phyloP scores from a whole-genome alignment of 2,329 filamentous ascomycete species.

The Penicillium sp. region DNA sequence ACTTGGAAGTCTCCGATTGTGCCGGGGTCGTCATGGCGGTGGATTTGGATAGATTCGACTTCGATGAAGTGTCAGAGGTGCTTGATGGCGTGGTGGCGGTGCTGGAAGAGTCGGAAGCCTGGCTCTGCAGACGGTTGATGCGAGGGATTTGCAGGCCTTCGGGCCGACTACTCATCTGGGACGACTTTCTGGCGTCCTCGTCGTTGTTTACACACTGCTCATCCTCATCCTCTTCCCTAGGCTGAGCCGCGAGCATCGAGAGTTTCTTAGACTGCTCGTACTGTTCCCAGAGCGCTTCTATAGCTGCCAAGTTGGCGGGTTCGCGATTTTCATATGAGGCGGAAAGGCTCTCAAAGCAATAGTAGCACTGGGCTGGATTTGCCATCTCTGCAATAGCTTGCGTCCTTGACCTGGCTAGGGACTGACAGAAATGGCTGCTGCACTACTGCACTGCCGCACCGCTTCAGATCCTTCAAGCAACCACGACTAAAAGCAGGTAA shows the following conservation, averaged over 20 bases:
- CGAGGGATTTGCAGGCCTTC: slow-evolving; percentile 29
- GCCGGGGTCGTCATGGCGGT: slow-evolving; percentile 45
- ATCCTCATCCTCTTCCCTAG: slow-evolving; percentile 28
- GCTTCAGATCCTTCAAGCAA: slow-evolving; percentile 7
- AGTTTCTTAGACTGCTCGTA: slow-evolving; percentile 45
- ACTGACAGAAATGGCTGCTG: not conserved
- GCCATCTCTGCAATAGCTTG: slow-evolving; percentile 60
- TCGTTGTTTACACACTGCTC: slow-evolving; percentile 30
- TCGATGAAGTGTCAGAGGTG: slow-evolving; percentile 48
- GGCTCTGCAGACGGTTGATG: slow-evolving; percentile 34
- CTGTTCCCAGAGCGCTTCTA: slow-evolving; percentile 65
- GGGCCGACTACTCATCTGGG: slow-evolving; percentile 11
- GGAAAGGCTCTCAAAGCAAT: slow-evolving; percentile 83
- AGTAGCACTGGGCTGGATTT: slow-evolving; percentile 76
- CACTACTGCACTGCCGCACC: slow-evolving; percentile 2
- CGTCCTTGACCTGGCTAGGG: not conserved
- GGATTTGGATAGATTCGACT: slow-evolving; percentile 40
- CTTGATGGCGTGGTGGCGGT: slow-evolving; percentile 41
- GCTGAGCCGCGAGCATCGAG: slow-evolving; percentile 25
- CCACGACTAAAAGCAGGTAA: not conserved
- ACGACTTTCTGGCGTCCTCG: slow-evolving; percentile 18
- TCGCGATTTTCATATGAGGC: slow-evolving; percentile 68
- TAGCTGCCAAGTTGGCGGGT: slow-evolving; percentile 61
- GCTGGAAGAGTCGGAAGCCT: slow-evolving; percentile 39
- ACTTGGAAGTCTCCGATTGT: slow-evolving; percentile 30